Percentiles rank a stretch among this genome's conserved stretches.
phyloP scores from a whole-genome alignment of 495 filamentous ascomycete genomes.

The Aspergillus panamensis region DNA sequence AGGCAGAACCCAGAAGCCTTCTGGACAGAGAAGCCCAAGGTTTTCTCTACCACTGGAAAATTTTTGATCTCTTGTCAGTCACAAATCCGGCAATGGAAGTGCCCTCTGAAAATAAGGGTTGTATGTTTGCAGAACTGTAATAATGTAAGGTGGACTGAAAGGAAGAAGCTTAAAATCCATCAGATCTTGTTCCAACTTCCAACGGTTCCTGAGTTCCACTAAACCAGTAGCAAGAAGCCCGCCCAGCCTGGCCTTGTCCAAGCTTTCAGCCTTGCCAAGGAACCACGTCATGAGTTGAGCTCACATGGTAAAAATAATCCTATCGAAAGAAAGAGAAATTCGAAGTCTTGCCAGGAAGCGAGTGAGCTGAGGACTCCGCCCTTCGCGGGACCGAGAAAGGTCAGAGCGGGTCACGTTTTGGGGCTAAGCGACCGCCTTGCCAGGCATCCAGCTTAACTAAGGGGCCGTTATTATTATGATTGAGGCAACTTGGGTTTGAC shows the following conservation, averaged over 20 bases:
- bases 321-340: not conserved
- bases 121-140: too few species aligned
- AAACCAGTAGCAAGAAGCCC: not conserved
- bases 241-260: not conserved
- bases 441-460: conserved; percentile 16
- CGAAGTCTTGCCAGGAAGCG: not conserved
- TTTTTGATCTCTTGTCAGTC: too few species aligned
- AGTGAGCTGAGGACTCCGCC: conserved; percentile 14
- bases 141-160: too few species aligned
- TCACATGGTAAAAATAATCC: not conserved
- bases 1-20: too few species aligned
- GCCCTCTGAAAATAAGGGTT: too few species aligned
- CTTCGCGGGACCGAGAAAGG: conserved; percentile 12
- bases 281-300: not conserved
- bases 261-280: conserved; percentile 4
- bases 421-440: conserved; percentile 26
- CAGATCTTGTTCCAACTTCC: too few species aligned
- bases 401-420: conserved; percentile 24
- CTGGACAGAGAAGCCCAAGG: too few species aligned
- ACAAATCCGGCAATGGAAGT: too few species aligned
- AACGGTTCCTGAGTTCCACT: too few species aligned
- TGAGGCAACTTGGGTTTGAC: conserved; percentile 12
- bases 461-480: conserved; percentile 18
- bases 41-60: too few species aligned
- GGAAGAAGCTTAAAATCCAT: too few species aligned